Base-by-base conservation (phyloP, 2,329 filamentous ascomycete genomes). In the Lasiodiplodia citricola region DNA sequence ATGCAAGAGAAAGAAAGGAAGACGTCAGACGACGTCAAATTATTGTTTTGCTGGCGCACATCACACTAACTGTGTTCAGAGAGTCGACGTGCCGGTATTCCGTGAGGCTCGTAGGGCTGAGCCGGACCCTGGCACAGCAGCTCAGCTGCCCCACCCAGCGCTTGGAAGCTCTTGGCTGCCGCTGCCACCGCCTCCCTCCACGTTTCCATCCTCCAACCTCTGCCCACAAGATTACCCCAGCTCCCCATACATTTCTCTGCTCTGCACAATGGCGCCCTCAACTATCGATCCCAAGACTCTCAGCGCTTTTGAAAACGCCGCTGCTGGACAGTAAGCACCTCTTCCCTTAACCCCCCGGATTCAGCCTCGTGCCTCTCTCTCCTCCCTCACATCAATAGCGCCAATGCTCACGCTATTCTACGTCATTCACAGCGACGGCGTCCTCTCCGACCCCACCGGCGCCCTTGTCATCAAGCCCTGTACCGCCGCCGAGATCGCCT, bases 401-500 rank as follows among this genome's bases (percentile, higher is more conserved):
- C 58, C 50, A 57, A 16, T 44, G 58, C 55, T 66, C 38, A 68
- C 44, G 58, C 28, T 67, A n/a, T n/a, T 35, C 31, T 16, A 1
- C 28, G 18, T 47, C 13, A 35, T 18, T 50, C 58, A 18, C 77
- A 97, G 94, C 82, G 94, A 96, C 73, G 96, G 96, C 72, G 95
- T 97, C 57, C 88, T 97, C 74, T 94, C 91, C 77, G 93, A 97
- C 76, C 85, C 87, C 67, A 89, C 92, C 66, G 96, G 96, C 77
- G 88, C 91, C 71, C 85, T 98, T 41, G 92, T 99, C 78, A 93
- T 97, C 77, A 99, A 99, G 81, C 96, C 96, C 21, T 98, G 95
- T 80, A 97, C 92, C 0, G 83, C 89, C 71, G 86, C 90, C 71
- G 96, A 99, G 82, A 89, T 98, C 74, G 86, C 89, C 55, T 99